Evolutionary conservation across 2,329 filamentous ascomycete genomes (phyloP).

Genomic region (Pseudogymnoascus sp.): DNA sequence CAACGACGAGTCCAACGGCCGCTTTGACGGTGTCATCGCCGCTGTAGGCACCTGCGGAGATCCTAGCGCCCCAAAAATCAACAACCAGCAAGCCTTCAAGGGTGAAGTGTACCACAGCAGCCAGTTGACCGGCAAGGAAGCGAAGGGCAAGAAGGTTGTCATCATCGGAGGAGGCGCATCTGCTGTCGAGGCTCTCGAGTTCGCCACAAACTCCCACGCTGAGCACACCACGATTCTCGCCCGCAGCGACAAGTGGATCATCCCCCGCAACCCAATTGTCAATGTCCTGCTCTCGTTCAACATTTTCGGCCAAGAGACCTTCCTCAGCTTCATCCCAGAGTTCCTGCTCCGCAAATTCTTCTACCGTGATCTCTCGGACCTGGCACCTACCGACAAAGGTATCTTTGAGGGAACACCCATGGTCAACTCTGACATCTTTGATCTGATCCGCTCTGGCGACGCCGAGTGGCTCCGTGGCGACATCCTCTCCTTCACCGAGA

Average conservation of each 20-base stretch:
- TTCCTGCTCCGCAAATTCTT: conserved; percentile 67
- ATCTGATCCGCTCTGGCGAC: conserved; percentile 61
- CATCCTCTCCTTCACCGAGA: conserved; percentile 55
- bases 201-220: conserved; percentile 59
- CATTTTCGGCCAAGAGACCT: conserved; percentile 68
- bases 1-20: conserved; percentile 61
- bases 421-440: conserved; percentile 76
- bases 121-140: conserved; percentile 62
- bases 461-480: conserved; percentile 78
- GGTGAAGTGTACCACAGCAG: conserved; percentile 70
- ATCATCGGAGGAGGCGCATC: conserved; percentile 74
- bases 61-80: conserved; percentile 62
- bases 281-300: conserved; percentile 69
- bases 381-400: conserved; percentile 61
- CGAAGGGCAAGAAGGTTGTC: conserved; percentile 65
- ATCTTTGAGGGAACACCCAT: conserved; percentile 81
- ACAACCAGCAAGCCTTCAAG: conserved; percentile 63
- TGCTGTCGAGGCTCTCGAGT: conserved; percentile 76
- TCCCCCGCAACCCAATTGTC: conserved; percentile 68
- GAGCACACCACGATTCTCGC: conserved; percentile 64
- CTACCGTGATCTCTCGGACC: conserved; percentile 69
- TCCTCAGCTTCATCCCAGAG: conserved; percentile 71
- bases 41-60: conserved; percentile 76
- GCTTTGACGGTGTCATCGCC: conserved; percentile 70
- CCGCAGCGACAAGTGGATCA: conserved; percentile 79